These are phyloP conservation scores for Aspergillus brasiliensis DNA, from an alignment of 2,329 filamentous ascomycete species.

Conservation along the genomic window DNA sequence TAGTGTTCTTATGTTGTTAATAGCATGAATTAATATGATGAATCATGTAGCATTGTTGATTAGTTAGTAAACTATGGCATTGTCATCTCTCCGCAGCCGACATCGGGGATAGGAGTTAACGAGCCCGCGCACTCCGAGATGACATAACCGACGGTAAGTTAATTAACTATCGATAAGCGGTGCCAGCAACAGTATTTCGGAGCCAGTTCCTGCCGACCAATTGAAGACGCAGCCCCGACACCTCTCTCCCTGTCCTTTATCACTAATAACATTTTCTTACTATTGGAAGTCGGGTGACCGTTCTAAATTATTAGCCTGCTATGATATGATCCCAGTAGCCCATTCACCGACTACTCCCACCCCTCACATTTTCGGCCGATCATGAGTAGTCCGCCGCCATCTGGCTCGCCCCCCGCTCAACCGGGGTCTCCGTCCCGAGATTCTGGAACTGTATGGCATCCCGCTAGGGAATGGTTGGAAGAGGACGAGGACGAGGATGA, in stretches of 20 bases:
- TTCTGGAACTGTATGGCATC: constrained; percentile 36
- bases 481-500: constrained; percentile 46
- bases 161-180: constrained; percentile 9
- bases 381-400: constrained; percentile 30
- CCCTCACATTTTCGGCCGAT: constrained; percentile 15
- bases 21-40: neutral
- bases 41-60: no score
- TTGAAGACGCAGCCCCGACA: constrained; percentile 1
- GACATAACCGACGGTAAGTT: constrained; percentile 9
- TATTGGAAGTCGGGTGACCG: constrained; percentile 1
- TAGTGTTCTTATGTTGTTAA: neutral
- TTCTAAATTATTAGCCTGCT: neutral
- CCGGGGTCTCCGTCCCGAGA: constrained; percentile 22
- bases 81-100: neutral
- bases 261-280: neutral
- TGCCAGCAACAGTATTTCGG: neutral
- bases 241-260: neutral
- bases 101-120: constrained; percentile 7
- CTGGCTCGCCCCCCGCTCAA: constrained; percentile 25
- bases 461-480: constrained; percentile 41
- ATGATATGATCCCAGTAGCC: constrained; percentile 13
- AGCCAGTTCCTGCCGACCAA: constrained; percentile 6
- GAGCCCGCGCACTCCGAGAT: neutral
- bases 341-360: constrained; percentile 9
- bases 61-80: neutral